Conservation (phyloP, 345 rosid genomes). For the Salix suchowensis region DNA sequence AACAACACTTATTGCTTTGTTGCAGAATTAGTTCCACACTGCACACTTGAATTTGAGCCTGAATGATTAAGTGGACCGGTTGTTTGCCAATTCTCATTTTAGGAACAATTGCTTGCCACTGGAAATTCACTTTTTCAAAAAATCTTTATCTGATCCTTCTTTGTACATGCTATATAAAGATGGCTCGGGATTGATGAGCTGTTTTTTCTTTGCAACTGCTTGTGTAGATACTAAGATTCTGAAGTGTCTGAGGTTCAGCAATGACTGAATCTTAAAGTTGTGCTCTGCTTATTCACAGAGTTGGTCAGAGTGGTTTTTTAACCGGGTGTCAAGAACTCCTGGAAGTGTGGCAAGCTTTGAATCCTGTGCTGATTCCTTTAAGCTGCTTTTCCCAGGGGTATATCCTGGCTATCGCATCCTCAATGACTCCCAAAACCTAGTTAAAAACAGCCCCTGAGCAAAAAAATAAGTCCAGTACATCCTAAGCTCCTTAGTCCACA, state of each 20-base stretch:
- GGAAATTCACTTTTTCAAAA: background rate
- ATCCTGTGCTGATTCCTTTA: background rate
- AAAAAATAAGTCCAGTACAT: background rate
- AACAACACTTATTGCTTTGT: background rate
- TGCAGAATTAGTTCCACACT: background rate
- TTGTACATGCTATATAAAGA: too few species aligned
- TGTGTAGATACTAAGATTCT: background rate
- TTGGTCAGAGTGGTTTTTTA: background rate
- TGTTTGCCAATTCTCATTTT: background rate
- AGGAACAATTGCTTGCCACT: background rate
- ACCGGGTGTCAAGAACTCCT: too few species aligned
- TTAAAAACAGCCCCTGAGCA: too few species aligned
- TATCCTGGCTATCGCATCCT: too few species aligned
- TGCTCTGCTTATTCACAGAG: background rate
- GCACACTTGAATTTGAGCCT: background rate
- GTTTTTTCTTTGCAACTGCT: background rate
- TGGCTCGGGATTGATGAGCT: too few species aligned
- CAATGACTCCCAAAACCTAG: too few species aligned
- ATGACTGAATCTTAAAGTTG: background rate
- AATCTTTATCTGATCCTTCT: too few species aligned
- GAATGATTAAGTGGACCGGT: background rate
- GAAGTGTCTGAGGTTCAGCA: background rate
- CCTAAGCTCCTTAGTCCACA: background rate
- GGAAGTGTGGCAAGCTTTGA: background rate
- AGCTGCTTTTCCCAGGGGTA: too few species aligned